phyloP scores from a whole-genome alignment of 129 eudicot genomes.

The Flaveria bidentis region DNA sequence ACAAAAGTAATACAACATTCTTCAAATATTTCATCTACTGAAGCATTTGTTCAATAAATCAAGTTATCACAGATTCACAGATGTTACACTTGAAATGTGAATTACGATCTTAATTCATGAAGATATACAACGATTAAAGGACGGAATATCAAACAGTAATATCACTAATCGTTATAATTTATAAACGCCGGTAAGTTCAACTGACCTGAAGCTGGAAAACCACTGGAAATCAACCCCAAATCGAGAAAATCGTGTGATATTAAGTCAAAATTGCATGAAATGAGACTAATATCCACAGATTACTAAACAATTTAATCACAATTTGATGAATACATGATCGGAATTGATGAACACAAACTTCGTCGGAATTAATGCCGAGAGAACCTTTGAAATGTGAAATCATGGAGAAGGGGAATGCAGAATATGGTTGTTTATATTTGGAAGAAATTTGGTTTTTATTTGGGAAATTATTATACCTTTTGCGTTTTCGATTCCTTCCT shows the following conservation, averaged over 20 bases:
- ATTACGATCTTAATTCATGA: not conserved
- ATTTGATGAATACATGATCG: not conserved
- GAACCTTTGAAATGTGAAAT: slow-evolving; percentile 1
- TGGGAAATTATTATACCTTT: not conserved
- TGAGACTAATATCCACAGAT: not conserved
- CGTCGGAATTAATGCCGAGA: not conserved
- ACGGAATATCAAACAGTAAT: not conserved
- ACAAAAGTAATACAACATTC: no score
- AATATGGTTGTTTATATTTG: not conserved
- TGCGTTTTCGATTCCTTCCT: no score
- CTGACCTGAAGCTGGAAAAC: slow-evolving; percentile 11
- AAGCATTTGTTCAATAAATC: not conserved
- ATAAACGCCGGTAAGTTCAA: not conserved
- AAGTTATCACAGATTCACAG: not conserved
- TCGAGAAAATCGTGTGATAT: not conserved
- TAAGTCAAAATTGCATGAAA: not conserved
- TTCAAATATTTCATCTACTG: not conserved
- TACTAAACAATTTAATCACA: not conserved
- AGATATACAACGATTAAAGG: not conserved
- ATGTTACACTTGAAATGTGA: not conserved
- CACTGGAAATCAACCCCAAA: not conserved
- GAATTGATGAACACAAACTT: slow-evolving; percentile 8
- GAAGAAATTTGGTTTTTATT: not conserved
- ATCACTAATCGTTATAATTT: not conserved
- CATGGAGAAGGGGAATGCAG: not conserved